Conservation (phyloP, 2,329 filamentous ascomycete genomes). For the Arachnopeziza araneosa region DNA sequence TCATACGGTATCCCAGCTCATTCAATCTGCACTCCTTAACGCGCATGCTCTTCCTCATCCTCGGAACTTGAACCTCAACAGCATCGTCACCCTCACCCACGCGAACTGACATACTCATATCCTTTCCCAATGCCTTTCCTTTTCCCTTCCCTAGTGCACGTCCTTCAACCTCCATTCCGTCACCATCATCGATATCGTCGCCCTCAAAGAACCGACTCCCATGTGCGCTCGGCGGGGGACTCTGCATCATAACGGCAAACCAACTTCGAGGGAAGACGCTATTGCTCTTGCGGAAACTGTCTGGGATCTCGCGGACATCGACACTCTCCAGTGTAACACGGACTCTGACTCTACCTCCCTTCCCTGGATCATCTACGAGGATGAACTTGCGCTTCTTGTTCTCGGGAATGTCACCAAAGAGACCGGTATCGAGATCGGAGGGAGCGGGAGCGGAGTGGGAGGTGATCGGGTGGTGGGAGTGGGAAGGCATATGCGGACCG, state of each 20-base stretch:
- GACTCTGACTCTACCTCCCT: constrained; percentile 75
- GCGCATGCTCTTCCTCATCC: constrained; percentile 62
- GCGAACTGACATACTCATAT: constrained; percentile 55
- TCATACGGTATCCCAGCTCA: constrained; percentile 90
- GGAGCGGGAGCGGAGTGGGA: constrained; percentile 18
- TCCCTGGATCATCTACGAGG: constrained; percentile 82
- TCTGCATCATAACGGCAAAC: constrained; percentile 90
- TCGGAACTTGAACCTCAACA: constrained; percentile 66
- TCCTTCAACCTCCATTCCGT: constrained; percentile 36
- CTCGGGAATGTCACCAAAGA: constrained; percentile 86
- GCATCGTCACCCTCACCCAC: constrained; percentile 65
- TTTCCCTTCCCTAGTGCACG: constrained; percentile 5
- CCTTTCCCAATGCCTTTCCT: constrained; percentile 21
- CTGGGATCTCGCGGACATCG: constrained; percentile 91
- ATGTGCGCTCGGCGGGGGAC: constrained; percentile 69
- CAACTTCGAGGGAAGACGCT: constrained; percentile 89
- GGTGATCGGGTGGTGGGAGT: constrained; percentile 39
- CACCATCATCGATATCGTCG: constrained; percentile 54
- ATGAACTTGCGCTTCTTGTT: constrained; percentile 95
- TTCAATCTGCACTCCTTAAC: constrained; percentile 86
- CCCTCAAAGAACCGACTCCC: constrained; percentile 71
- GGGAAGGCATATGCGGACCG: constrained; percentile 43
- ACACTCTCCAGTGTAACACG: constrained; percentile 90
- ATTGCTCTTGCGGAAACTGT: constrained; percentile 86
- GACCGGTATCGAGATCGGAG: constrained; percentile 50